phyloP scores from a whole-genome alignment of 2,329 filamentous ascomycete genomes.

The Pseudovirgaria hyperparasitica region DNA sequence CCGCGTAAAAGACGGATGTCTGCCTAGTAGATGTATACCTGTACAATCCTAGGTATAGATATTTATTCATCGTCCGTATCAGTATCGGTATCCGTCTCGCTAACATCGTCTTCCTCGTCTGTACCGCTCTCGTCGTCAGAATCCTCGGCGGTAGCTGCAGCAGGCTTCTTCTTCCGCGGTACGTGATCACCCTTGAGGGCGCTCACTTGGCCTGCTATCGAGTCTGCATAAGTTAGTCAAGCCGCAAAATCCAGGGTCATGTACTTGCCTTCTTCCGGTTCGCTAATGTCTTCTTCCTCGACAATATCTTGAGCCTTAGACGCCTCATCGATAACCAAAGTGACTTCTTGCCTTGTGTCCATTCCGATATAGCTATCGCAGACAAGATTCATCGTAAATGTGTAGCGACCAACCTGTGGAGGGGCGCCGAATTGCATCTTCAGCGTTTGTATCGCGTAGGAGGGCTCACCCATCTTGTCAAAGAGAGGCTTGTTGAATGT shows the following conservation, averaged over 20 bases:
- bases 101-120: conserved; percentile 54
- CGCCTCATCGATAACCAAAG: conserved; percentile 76
- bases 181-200: conserved; percentile 60
- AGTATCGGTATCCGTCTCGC: conserved; percentile 35
- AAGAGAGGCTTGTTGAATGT: conserved; percentile 85
- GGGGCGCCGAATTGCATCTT: conserved; percentile 97
- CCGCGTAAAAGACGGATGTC: too few species aligned
- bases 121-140: conserved; percentile 50
- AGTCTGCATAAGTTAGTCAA: conserved; percentile 45
- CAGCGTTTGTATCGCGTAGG: conserved; percentile 88
- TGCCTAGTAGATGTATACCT: too few species aligned
- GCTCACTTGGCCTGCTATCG: conserved; percentile 81
- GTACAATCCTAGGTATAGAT: too few species aligned
- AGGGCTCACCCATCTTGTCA: conserved; percentile 67
- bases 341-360: conserved; percentile 84
- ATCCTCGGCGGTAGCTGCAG: conserved; percentile 42
- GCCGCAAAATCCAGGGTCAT: conserved; percentile 4
- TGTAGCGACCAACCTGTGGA: conserved; percentile 82
- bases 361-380: conserved; percentile 94
- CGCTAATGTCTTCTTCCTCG: conserved; percentile 89
- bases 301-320: conserved; percentile 70
- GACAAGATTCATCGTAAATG: conserved; percentile 84
- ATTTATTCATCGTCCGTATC: conserved; percentile 29
- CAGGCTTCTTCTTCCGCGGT: conserved; percentile 43
- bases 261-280: conserved; percentile 86